Evolutionary conservation across 202 grass and related monocot species (phyloP).

Genomic region (Bolboschoenoplectus hybrid): DNA sequence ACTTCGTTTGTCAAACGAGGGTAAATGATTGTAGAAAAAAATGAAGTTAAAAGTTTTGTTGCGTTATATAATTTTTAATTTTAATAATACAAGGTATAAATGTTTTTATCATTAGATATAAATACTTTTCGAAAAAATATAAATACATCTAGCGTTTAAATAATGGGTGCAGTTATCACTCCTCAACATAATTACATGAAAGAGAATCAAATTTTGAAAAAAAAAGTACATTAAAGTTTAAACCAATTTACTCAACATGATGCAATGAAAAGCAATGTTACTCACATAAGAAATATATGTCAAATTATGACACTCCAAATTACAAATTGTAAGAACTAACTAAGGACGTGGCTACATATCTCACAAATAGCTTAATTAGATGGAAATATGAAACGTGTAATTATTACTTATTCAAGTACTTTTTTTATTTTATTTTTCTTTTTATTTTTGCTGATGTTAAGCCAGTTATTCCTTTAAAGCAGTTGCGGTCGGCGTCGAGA

Average conservation of each 20-base stretch:
- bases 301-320: constrained; percentile 9
- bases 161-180: too few relatives aligned
- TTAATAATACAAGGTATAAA: too few relatives aligned
- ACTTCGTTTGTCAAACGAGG: too few relatives aligned
- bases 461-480: not conserved
- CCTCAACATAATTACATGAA: too few relatives aligned
- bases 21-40: too few relatives aligned
- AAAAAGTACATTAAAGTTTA: too few relatives aligned
- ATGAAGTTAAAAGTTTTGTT: too few relatives aligned
- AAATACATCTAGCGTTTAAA: too few relatives aligned
- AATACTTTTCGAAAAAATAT: too few relatives aligned
- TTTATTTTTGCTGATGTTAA: not conserved
- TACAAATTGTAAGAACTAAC: constrained; percentile 6
- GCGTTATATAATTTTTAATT: too few relatives aligned
- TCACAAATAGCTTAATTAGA: not conserved
- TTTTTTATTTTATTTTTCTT: not conserved
- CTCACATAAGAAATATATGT: not conserved
- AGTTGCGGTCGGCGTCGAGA: too few relatives aligned
- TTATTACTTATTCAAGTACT: constrained; percentile 25
- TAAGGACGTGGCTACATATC: not conserved
- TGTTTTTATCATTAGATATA: too few relatives aligned
- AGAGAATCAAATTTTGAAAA: not conserved
- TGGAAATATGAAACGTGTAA: not conserved
- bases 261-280: not conserved
- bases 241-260: not conserved